Conservation (phyloP, 305 asterid genomes). For the Rubia tinctorum region DNA sequence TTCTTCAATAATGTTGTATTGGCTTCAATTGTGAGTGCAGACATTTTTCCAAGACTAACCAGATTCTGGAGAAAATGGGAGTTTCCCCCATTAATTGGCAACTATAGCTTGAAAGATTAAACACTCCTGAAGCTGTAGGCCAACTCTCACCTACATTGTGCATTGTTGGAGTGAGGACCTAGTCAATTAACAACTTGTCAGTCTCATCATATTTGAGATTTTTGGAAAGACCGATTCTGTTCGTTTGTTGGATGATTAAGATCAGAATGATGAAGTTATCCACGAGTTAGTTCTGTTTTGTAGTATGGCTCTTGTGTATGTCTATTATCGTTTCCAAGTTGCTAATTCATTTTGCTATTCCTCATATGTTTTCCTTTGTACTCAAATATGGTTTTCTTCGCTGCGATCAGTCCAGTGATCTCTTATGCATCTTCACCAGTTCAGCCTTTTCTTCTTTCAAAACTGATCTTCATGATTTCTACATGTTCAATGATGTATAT, state of each 20-base stretch:
- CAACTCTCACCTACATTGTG: background rate
- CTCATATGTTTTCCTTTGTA: no score
- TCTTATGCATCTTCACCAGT: no score
- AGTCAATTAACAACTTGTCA: background rate
- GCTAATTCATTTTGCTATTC: background rate
- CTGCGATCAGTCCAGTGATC: no score
- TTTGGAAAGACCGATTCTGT: background rate
- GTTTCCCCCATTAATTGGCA: slow-evolving; percentile 83
- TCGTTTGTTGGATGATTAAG: background rate
- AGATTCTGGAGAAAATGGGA: slow-evolving; percentile 74
- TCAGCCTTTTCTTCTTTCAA: no score
- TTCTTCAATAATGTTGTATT: background rate
- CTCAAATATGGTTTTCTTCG: no score
- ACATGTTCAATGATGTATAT: no score
- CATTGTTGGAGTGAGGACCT: background rate
- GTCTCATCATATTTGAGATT: background rate
- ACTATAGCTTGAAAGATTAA: slow-evolving; percentile 34
- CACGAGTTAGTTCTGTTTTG: background rate
- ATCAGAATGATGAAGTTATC: background rate
- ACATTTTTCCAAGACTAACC: slow-evolving; percentile 84
- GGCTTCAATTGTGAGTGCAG: slow-evolving; percentile 31
- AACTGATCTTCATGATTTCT: no score
- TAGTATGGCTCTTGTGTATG: background rate
- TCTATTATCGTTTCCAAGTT: background rate
- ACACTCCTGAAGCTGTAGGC: background rate